These are phyloP conservation scores for Hypoxylon trugodes DNA, from an alignment of 495 filamentous ascomycete species.

Conservation along the genomic window DNA sequence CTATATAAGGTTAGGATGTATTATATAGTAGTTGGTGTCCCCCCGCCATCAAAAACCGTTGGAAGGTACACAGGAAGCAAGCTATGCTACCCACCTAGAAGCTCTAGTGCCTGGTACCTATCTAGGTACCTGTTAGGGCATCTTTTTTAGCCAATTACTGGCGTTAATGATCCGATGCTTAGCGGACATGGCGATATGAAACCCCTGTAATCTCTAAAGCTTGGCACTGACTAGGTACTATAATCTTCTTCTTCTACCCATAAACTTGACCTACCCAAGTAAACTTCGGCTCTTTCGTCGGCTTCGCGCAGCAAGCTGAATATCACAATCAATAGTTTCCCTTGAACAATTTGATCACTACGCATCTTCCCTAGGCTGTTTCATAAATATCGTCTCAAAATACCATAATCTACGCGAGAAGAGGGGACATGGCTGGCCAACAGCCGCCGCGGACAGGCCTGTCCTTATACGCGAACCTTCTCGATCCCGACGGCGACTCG, in stretches of 20 bases:
- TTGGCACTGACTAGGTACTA: too few species aligned
- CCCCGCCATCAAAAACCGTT: too few species aligned
- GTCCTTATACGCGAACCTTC: constrained; percentile 66
- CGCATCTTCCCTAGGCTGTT: too few species aligned
- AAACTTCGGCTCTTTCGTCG: constrained; percentile 9
- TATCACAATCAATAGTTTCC: neutral
- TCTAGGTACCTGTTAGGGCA: neutral
- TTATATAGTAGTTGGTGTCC: too few species aligned
- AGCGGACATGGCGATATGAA: constrained; percentile 25
- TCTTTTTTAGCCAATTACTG: constrained; percentile 4
- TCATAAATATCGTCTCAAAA: neutral
- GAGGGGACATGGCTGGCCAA: constrained; percentile 45
- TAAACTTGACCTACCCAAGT: neutral
- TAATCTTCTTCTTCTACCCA: constrained; percentile 8
- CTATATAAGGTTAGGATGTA: too few species aligned
- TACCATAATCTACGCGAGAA: too few species aligned
- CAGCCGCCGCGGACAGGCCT: constrained; percentile 51
- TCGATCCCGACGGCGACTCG: constrained; percentile 49
- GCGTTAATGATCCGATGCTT: constrained; percentile 22
- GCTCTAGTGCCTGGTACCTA: neutral
- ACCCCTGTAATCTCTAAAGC: constrained; percentile 27
- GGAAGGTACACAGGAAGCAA: too few species aligned
- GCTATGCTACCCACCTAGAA: too few species aligned
- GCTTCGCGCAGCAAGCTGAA: constrained; percentile 8
- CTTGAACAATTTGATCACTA: neutral